Percentiles rank a stretch among this genome's conserved stretches.
These are phyloP conservation scores for Tympanopsis confertula DNA, from an alignment of 2,329 filamentous ascomycete genomes.

Conservation along the genomic window DNA sequence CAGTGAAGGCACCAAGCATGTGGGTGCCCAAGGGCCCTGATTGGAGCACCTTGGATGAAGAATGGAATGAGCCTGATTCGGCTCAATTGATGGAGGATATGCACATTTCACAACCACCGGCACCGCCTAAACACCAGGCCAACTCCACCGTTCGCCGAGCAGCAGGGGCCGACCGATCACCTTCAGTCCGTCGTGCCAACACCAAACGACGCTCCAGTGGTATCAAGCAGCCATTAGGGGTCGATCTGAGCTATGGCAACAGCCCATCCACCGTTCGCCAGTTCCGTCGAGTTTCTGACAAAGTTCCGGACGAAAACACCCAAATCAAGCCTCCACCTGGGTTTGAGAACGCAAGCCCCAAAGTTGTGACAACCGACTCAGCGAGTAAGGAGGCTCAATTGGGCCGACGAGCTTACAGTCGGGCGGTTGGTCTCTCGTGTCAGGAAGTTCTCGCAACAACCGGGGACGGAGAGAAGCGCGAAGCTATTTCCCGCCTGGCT, in stretches of 20 bases:
- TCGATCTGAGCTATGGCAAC: slow-evolving; percentile 90
- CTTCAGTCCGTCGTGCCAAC: slow-evolving; percentile 15
- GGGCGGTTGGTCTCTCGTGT: slow-evolving; percentile 70
- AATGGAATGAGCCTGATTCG: slow-evolving; percentile 41
- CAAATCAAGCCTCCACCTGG: slow-evolving; percentile 42
- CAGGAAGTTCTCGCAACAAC: slow-evolving; percentile 58
- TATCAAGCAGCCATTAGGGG: slow-evolving; percentile 67
- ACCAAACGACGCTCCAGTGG: slow-evolving; percentile 30
- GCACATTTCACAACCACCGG: not conserved
- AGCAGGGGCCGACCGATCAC: slow-evolving; percentile 20
- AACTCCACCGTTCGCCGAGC: slow-evolving; percentile 19
- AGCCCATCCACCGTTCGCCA: slow-evolving; percentile 82
- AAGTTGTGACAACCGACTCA: slow-evolving; percentile 37
- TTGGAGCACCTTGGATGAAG: slow-evolving; percentile 45
- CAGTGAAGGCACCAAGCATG: slow-evolving; percentile 63
- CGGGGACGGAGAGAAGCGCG: slow-evolving; percentile 49
- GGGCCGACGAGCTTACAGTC: slow-evolving; percentile 70
- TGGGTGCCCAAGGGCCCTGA: slow-evolving; percentile 40
- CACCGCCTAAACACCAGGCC: slow-evolving; percentile 20
- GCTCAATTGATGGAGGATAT: not conserved
- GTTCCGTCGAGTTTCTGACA: slow-evolving; percentile 75
- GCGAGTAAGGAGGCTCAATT: slow-evolving; percentile 69
- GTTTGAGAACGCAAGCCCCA: slow-evolving; percentile 42
- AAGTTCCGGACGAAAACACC: slow-evolving; percentile 36
- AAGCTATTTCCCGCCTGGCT: slow-evolving; percentile 70